A percentile compares a stretch with the other conserved stretches of the same genome.
Conservation (phyloP, 2,329 filamentous ascomycete species). For the Zarea fungicola region DNA sequence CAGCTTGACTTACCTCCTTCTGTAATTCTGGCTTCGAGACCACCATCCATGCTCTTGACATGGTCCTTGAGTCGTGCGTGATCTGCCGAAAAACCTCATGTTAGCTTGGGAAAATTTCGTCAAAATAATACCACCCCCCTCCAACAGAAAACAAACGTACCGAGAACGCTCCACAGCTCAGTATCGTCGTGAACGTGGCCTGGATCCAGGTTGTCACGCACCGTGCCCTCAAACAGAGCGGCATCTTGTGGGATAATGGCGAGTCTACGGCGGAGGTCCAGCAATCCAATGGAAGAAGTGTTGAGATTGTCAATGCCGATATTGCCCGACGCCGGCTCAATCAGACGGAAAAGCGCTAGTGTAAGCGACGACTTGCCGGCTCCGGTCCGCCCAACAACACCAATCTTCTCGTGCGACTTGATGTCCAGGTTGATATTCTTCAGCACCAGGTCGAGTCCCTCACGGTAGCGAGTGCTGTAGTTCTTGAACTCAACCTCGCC, state of each 20-base stretch:
- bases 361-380: constrained; percentile 95
- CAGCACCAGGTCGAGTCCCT: constrained; percentile 83
- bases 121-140: no score
- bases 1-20: constrained; percentile 78
- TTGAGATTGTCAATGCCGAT: constrained; percentile 88
- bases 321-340: constrained; percentile 75
- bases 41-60: constrained; percentile 77
- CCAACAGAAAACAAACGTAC: constrained; percentile 47
- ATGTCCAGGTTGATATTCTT: constrained; percentile 91
- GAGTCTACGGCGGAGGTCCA: constrained; percentile 81
- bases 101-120: constrained; percentile 14
- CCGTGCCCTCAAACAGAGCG: constrained; percentile 86
- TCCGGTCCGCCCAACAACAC: constrained; percentile 91
- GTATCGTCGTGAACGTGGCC: constrained; percentile 94
- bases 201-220: constrained; percentile 93
- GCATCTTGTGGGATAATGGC: constrained; percentile 98
- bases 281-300: constrained; percentile 81
- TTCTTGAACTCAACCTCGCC: constrained; percentile 87
- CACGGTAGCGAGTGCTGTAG: constrained; percentile 89
- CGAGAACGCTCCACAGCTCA: constrained; percentile 91
- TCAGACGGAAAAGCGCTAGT: constrained; percentile 88
- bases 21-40: constrained; percentile 82
- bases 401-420: constrained; percentile 96
- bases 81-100: constrained; percentile 51
- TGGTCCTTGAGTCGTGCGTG: constrained; percentile 93